Evolutionary conservation across 2,329 filamentous ascomycete genomes (phyloP).

Genomic region (Aspergillus spinulosporus): DNA sequence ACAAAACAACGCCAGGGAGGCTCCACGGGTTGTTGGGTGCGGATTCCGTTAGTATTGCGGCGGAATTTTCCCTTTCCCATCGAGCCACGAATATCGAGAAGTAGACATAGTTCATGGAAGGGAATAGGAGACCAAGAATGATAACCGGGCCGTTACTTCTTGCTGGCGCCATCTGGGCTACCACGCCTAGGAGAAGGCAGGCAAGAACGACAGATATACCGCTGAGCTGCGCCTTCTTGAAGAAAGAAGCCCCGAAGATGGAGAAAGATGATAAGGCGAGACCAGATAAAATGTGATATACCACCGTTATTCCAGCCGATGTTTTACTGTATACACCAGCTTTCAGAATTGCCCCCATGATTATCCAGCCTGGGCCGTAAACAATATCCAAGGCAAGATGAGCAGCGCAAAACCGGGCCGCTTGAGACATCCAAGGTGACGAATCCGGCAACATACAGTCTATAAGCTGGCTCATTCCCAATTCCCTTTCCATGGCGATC

Average conservation of each 20-base stretch:
- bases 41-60: slow-evolving; percentile 61
- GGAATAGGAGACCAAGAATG: slow-evolving; percentile 73
- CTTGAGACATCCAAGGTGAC: slow-evolving; percentile 72
- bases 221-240: slow-evolving; percentile 82
- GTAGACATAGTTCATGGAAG: slow-evolving; percentile 84
- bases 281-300: slow-evolving; percentile 76
- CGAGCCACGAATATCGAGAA: slow-evolving; percentile 75
- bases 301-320: slow-evolving; percentile 63
- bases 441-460: slow-evolving; percentile 87
- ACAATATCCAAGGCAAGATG: slow-evolving; percentile 78
- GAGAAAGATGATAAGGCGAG: slow-evolving; percentile 77
- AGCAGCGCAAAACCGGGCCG: slow-evolving; percentile 73
- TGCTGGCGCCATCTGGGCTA: slow-evolving; percentile 70
- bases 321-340: slow-evolving; percentile 66
- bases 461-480: slow-evolving; percentile 82
- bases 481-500: slow-evolving; percentile 80
- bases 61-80: slow-evolving; percentile 64
- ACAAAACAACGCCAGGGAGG: slow-evolving; percentile 72
- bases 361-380: slow-evolving; percentile 80
- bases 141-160: slow-evolving; percentile 64
- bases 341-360: slow-evolving; percentile 66
- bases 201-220: slow-evolving; percentile 76
- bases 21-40: slow-evolving; percentile 68
- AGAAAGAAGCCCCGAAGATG: slow-evolving; percentile 77
- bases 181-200: slow-evolving; percentile 73